These are phyloP conservation scores for Salvia sclarea DNA, from an alignment of 305 asterid genomes.

Conservation along the genomic window DNA sequence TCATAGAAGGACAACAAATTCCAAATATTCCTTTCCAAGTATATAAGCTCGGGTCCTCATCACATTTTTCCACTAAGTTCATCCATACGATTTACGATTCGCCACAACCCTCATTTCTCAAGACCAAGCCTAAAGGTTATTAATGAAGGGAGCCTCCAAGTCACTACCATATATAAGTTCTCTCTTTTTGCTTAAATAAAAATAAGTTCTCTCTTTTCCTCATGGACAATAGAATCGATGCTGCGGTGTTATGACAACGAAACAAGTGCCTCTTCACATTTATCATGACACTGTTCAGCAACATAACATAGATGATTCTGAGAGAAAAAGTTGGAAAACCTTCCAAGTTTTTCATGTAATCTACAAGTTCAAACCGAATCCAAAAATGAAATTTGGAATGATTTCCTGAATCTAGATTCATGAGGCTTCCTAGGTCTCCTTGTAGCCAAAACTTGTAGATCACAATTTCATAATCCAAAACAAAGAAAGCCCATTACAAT, in stretches of 20 bases:
- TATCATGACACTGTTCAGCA: background rate
- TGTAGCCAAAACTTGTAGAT: background rate
- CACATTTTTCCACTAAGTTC: background rate
- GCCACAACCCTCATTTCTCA: background rate
- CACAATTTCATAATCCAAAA: constrained; percentile 15
- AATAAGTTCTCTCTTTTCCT: background rate
- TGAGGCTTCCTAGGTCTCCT: background rate
- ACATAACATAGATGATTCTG: background rate
- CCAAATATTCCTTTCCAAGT: background rate
- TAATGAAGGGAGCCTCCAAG: background rate
- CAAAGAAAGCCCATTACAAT: background rate
- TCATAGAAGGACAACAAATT: background rate
- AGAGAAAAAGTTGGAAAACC: background rate
- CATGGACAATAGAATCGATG: background rate
- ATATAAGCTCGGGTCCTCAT: background rate
- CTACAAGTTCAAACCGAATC: background rate
- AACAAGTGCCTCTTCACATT: background rate
- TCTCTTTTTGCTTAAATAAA: no score
- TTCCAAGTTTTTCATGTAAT: no score
- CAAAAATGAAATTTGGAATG: background rate
- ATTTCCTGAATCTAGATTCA: background rate
- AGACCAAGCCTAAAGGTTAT: background rate
- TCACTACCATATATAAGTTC: constrained; percentile 1
- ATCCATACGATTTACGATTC: background rate
- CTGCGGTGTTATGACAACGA: background rate